These are phyloP conservation scores for Linum usitatissimum DNA, from an alignment of 345 rosid species.

Conservation along the genomic window DNA sequence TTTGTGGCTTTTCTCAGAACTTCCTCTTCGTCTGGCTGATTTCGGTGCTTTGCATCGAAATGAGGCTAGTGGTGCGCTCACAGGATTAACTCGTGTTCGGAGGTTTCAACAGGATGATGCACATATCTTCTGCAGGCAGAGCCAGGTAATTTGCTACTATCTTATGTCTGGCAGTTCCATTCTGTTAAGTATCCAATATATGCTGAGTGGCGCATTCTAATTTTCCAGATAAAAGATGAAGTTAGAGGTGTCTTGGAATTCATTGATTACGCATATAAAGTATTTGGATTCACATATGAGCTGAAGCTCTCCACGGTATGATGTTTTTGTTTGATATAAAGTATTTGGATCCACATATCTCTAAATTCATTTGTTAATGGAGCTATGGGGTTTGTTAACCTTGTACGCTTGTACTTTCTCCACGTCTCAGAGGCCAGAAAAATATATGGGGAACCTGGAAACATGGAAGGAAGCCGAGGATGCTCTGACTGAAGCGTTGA, in stretches of 20 bases:
- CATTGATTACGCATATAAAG: constrained; percentile 52
- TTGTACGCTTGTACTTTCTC: neutral
- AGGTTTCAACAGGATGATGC: constrained; percentile 96
- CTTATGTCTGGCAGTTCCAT: neutral
- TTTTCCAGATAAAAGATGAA: constrained; percentile 73
- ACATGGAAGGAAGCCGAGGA: constrained; percentile 93
- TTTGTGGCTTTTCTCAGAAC: constrained; percentile 33
- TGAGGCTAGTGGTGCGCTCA: constrained; percentile 96
- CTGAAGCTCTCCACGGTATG: constrained; percentile 86
- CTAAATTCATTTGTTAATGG: too few relatives aligned
- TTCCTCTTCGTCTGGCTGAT: constrained; percentile 90
- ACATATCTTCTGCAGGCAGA: constrained; percentile 79
- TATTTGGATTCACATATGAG: constrained; percentile 89
- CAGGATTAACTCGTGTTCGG: constrained; percentile 89
- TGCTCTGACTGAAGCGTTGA: constrained; percentile 65
- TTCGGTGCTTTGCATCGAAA: constrained; percentile 95
- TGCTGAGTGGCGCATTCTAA: neutral
- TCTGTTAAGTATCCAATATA: neutral
- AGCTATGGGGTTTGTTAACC: too few relatives aligned
- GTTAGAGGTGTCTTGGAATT: constrained; percentile 72
- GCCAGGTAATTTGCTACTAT: constrained; percentile 41
- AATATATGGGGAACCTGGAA: constrained; percentile 63
- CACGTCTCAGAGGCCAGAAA: constrained; percentile 79
- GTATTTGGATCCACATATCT: too few relatives aligned
- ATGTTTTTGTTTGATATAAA: constrained; percentile 1